Evolutionary conservation across 2,329 filamentous ascomycete species (phyloP).

Genomic region (Cladosporium sp.): DNA sequence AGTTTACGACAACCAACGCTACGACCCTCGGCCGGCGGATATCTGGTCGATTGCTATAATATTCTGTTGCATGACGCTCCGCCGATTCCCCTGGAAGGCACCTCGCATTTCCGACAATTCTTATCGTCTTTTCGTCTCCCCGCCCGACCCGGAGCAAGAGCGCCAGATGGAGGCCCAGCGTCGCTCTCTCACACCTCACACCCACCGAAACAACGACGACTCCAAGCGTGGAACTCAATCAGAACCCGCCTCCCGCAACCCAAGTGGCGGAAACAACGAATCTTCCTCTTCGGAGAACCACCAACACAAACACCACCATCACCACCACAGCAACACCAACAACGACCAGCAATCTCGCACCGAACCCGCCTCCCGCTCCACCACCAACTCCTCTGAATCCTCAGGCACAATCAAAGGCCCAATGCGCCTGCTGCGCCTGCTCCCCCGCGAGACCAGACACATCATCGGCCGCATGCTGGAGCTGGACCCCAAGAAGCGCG

Average conservation of each 20-base stretch:
- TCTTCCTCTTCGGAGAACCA: conserved; percentile 16
- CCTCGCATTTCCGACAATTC: conserved; percentile 89
- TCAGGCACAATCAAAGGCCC: conserved; percentile 74
- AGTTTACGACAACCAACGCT: conserved; percentile 89
- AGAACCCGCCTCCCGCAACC: conserved; percentile 38
- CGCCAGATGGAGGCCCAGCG: conserved; percentile 26
- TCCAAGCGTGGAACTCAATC: conserved; percentile 28
- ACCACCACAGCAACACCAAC: conserved; percentile 28
- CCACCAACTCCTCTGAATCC: conserved; percentile 18
- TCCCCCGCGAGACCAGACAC: conserved; percentile 84
- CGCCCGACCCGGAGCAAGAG: conserved; percentile 66
- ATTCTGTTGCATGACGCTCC: conserved; percentile 96
- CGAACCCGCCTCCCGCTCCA: conserved; percentile 22
- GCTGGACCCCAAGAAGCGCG: conserved; percentile 76
- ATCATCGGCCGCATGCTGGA: conserved; percentile 93
- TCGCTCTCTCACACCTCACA: conserved; percentile 19
- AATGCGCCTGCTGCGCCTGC: conserved; percentile 79
- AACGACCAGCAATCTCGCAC: conserved; percentile 33
- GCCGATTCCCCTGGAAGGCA: conserved; percentile 95
- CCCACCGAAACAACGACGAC: conserved; percentile 6
- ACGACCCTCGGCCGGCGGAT: conserved; percentile 90
- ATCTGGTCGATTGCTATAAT: conserved; percentile 99
- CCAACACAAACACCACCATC: conserved; percentile 26
- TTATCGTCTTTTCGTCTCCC: conserved; percentile 85
- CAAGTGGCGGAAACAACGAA: conserved; percentile 25